These are phyloP conservation scores for Trichoderma koningii DNA, from an alignment of 2,329 filamentous ascomycete species.

Conservation along the genomic window DNA sequence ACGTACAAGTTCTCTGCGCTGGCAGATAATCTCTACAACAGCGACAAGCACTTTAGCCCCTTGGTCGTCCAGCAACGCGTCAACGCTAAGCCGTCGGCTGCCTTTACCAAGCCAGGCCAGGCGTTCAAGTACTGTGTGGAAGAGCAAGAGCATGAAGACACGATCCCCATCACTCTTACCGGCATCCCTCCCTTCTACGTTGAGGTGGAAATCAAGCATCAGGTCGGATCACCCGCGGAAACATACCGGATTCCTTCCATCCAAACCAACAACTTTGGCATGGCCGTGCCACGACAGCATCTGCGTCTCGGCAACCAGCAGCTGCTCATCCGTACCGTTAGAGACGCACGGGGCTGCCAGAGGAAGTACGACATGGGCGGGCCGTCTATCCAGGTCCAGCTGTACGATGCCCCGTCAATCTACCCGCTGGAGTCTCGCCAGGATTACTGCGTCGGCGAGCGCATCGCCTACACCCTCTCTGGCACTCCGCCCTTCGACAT, in stretches of 20 bases:
- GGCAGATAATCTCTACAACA: conserved; percentile 82
- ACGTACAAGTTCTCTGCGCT: conserved; percentile 83
- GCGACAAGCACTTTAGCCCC: conserved; percentile 66
- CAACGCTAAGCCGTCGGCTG: conserved; percentile 77
- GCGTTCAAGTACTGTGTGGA: conserved; percentile 95
- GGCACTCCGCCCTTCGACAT: conserved; percentile 92
- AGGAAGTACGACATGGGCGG: conserved; percentile 70
- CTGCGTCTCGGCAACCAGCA: conserved; percentile 88
- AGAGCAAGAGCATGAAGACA: conserved; percentile 78
- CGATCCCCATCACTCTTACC: conserved; percentile 81
- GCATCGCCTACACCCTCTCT: conserved; percentile 86
- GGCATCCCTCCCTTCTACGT: conserved; percentile 86
- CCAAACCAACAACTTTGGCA: conserved; percentile 69
- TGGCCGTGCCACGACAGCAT: conserved; percentile 81
- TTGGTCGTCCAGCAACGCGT: conserved; percentile 79
- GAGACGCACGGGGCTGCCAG: conserved; percentile 84
- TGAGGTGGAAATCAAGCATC: conserved; percentile 91
- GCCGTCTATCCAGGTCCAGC: conserved; percentile 82
- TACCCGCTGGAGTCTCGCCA: conserved; percentile 79
- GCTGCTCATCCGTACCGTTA: conserved; percentile 84
- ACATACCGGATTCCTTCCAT: conserved; percentile 81
- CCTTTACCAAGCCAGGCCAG: conserved; percentile 82
- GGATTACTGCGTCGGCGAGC: conserved; percentile 95
- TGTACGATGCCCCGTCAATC: conserved; percentile 91
- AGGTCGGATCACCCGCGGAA: conserved; percentile 77